Percentiles rank a stretch among this genome's conserved stretches.
Conservation (phyloP, 805 yeast genomes). For the Lipomyces lipofer region DNA sequence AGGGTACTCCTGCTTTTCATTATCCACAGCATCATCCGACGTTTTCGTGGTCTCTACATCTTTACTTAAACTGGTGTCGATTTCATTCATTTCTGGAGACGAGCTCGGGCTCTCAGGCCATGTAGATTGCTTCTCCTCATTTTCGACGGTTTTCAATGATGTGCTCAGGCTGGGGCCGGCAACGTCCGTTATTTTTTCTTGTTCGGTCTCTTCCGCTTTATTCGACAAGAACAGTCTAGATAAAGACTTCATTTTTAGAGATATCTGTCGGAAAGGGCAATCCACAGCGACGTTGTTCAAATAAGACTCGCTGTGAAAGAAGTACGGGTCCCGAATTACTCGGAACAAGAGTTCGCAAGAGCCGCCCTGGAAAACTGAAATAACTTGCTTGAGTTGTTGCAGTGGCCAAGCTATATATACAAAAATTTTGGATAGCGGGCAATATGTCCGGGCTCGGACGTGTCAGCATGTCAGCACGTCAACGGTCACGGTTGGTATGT, state of each 20-base stretch:
- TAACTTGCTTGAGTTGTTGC: too few relatives aligned
- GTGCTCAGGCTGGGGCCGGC: not conserved
- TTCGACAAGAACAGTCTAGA: not conserved
- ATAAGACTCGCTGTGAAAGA: not conserved
- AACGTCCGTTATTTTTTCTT: not conserved
- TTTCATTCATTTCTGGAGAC: not conserved
- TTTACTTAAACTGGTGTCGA: not conserved
- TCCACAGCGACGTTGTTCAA: not conserved
- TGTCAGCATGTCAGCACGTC: not conserved
- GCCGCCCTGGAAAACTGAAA: too few relatives aligned
- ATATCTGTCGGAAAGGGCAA: not conserved
- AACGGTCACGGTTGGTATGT: too few relatives aligned
- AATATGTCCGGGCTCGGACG: not conserved
- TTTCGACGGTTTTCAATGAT: not conserved
- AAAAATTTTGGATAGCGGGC: not conserved
- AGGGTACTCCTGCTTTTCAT: not conserved
- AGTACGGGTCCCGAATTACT: not conserved
- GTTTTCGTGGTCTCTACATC: not conserved
- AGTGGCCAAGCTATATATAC: not conserved
- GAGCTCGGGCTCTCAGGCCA: not conserved
- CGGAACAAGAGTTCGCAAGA: too few relatives aligned
- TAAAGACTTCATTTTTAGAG: too few relatives aligned
- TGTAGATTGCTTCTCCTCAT: not conserved
- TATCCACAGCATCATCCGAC: not conserved
- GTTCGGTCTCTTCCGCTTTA: not conserved